Conservation (phyloP, 805 yeast species). For the Candida boleticola region DNA sequence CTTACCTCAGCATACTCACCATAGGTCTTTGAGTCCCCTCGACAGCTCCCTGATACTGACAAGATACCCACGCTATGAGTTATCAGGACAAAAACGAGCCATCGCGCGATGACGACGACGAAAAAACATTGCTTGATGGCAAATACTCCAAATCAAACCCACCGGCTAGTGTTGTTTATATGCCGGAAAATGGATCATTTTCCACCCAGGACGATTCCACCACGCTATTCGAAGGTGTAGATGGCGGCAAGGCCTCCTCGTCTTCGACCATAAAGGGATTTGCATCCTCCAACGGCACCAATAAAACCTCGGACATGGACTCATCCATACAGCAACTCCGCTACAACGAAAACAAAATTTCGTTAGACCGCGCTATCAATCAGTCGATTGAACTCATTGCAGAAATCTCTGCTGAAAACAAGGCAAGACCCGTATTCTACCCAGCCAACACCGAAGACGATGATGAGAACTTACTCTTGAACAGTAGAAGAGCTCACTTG, state of each 20-base stretch:
- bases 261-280: neutral
- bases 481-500: constrained; percentile 50
- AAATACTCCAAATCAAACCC: neutral
- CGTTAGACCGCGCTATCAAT: constrained; percentile 60
- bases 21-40: too few relatives aligned
- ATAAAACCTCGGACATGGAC: constrained; percentile 24
- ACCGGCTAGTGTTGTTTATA: constrained; percentile 25
- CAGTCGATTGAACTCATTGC: constrained; percentile 49
- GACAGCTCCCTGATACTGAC: too few relatives aligned
- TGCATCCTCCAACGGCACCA: neutral
- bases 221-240: constrained; percentile 29
- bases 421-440: constrained; percentile 57
- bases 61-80: too few relatives aligned
- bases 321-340: constrained; percentile 70
- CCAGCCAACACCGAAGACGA: constrained; percentile 45
- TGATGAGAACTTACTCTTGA: constrained; percentile 36
- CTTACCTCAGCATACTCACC: too few relatives aligned
- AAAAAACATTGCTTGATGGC: constrained; percentile 2
- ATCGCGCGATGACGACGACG: constrained; percentile 3
- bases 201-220: constrained; percentile 17
- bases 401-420: constrained; percentile 56
- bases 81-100: neutral
- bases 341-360: constrained; percentile 69
- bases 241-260: constrained; percentile 19
- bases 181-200: constrained; percentile 32